These are phyloP conservation scores for Dichotomocladium elegans DNA, from an alignment of 371 early-diverging fungal genomes.

Conservation along the genomic window DNA sequence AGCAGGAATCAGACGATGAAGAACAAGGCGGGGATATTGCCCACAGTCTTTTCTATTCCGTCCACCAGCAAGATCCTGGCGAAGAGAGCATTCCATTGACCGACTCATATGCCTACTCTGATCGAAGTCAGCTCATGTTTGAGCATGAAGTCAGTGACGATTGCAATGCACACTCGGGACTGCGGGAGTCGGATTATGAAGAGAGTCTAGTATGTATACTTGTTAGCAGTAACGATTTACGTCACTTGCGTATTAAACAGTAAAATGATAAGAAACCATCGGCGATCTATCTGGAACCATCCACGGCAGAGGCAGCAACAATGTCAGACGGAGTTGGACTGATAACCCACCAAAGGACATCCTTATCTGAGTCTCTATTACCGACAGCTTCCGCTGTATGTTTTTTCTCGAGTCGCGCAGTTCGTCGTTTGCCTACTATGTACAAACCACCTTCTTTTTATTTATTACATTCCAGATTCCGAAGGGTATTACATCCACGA, in stretches of 20 bases:
- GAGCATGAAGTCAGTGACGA: slow-evolving; percentile 19
- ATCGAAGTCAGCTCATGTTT: slow-evolving; percentile 42
- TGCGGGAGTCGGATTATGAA: slow-evolving; percentile 21
- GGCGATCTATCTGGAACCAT: slow-evolving; percentile 49
- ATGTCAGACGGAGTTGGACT: too few species aligned
- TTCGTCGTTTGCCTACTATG: not conserved
- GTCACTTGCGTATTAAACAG: too few species aligned
- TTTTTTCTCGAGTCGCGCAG: too few species aligned
- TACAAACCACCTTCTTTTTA: not conserved
- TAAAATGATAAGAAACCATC: slow-evolving; percentile 64
- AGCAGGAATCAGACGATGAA: slow-evolving; percentile 39
- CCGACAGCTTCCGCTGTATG: slow-evolving; percentile 41
- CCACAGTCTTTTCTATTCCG: slow-evolving; percentile 39
- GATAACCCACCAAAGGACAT: slow-evolving; percentile 7
- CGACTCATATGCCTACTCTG: slow-evolving; percentile 39
- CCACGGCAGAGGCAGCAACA: slow-evolving; percentile 8
- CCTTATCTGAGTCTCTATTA: slow-evolving; percentile 36
- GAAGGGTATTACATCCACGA: slow-evolving; percentile 20
- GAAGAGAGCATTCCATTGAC: slow-evolving; percentile 44
- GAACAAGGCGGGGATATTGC: slow-evolving; percentile 21
- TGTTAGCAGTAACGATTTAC: too few species aligned
- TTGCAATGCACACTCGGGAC: not conserved
- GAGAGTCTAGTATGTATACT: slow-evolving; percentile 24
- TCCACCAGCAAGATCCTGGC: slow-evolving; percentile 24
- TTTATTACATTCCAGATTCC: slow-evolving; percentile 31